Base-by-base conservation (phyloP, 495 filamentous ascomycete genomes). In the Lasiosphaeria miniovina region DNA sequence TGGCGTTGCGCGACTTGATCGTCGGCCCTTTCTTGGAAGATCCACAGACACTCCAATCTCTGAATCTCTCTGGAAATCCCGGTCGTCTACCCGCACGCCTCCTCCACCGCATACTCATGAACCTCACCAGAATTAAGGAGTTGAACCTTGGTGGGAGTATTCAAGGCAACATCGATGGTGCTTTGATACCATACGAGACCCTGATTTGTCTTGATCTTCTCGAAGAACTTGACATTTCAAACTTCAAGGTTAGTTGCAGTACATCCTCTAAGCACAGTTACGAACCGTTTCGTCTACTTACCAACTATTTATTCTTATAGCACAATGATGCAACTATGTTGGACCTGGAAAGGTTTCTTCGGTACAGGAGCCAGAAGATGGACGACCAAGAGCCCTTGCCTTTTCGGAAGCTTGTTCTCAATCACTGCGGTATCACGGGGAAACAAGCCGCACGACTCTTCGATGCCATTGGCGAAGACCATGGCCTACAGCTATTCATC, bases 101-200 rank as follows among this genome's bases (percentile, higher is more conserved):
- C n/a, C 15, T 73, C 5, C 63, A 66, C 9, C 58, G 62, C 3
- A 55, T 73, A 31, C 33, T 71, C 3, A 33, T 52, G 6, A 58
- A 59, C 15, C 58, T 73, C 17, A n/a, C 46, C 3, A 61, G 69
- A 11, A 64, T 73, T 7, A 61, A 59, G 49, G 59, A 69, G 84
- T 84, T 98, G 49, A 83, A 83, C 49, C 72, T 98, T 55, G 91
- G 86, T 57, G 90, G 90, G 11, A 96, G 96, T 66, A 82, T 88
- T 62, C 79, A 95, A n/a, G 88, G 87, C 40, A 89, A 94, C 50
- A 84, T 57, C 24, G 60, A 52, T 45, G 66, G 51, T 12, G 61
- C 68, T 4, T 41, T 71, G 40, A 54, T 73, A n/a, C 68, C 68
- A 9, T 66, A 61, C 14, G 64, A 63, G 7, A 54, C 54, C 10